phyloP scores from a whole-genome alignment of 2,329 filamentous ascomycete genomes.

The Neoarthrinium moseri region DNA sequence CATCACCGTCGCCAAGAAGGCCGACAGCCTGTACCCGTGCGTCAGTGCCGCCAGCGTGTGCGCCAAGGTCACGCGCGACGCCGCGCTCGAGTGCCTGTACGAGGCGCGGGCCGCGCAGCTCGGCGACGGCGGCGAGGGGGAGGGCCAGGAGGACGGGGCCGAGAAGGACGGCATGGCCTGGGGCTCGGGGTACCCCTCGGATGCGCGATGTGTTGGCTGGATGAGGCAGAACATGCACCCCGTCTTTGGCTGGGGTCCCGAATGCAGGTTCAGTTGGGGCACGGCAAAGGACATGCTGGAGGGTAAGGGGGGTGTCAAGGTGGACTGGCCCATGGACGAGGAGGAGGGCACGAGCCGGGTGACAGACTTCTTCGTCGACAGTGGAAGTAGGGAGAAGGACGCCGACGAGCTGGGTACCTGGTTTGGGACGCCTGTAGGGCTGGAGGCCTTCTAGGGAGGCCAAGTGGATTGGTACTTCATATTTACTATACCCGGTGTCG shows the following conservation, averaged over 20 bases:
- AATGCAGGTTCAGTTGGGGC: slow-evolving; percentile 94
- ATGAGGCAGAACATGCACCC: slow-evolving; percentile 85
- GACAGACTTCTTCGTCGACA: slow-evolving; percentile 69
- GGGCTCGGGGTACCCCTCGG: slow-evolving; percentile 93
- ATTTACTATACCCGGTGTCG: no score
- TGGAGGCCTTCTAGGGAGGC: slow-evolving; percentile 64
- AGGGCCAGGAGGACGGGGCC: slow-evolving; percentile 29
- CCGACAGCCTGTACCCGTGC: slow-evolving; percentile 87
- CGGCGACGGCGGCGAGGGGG: slow-evolving; percentile 20
- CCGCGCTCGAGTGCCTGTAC: slow-evolving; percentile 79
- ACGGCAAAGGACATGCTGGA: slow-evolving; percentile 94
- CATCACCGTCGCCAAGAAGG: slow-evolving; percentile 84
- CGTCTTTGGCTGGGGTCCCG: slow-evolving; percentile 90
- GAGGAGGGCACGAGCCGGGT: slow-evolving; percentile 67
- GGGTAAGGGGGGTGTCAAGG: slow-evolving; percentile 65
- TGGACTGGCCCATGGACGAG: slow-evolving; percentile 81
- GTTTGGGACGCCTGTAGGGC: slow-evolving; percentile 73
- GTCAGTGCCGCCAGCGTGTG: slow-evolving; percentile 93
- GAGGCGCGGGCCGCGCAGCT: slow-evolving; percentile 41
- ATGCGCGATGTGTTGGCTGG: slow-evolving; percentile 78
- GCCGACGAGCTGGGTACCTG: slow-evolving; percentile 72
- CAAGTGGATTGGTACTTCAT: background rate
- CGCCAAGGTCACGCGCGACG: slow-evolving; percentile 93
- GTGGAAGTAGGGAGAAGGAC: slow-evolving; percentile 38
- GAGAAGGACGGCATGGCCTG: slow-evolving; percentile 52